Percentiles rank a stretch among this genome's conserved stretches.
These are phyloP conservation scores for Thinopyrum elongatum DNA, from an alignment of 176 grass and related monocot genomes.

Conservation along the genomic window DNA sequence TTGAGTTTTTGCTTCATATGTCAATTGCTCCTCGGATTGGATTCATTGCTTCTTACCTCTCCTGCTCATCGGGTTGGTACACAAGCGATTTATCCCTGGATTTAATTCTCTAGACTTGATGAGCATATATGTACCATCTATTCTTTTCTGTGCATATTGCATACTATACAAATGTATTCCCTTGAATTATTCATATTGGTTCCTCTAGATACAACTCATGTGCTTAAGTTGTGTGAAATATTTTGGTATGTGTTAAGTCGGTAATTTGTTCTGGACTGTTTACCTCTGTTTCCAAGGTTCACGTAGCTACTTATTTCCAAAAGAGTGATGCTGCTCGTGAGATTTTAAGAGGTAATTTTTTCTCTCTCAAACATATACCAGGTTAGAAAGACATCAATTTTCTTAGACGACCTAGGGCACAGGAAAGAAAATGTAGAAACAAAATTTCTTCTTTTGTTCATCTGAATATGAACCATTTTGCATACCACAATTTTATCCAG, in stretches of 20 bases:
- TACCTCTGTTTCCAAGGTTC: slow-evolving; percentile 21
- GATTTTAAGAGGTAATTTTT: slow-evolving; percentile 45
- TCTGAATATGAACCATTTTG: background rate
- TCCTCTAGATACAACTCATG: background rate
- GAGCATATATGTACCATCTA: too few species aligned
- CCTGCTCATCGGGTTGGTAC: too few species aligned
- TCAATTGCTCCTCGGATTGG: too few species aligned
- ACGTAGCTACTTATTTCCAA: slow-evolving; percentile 33
- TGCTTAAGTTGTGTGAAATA: background rate
- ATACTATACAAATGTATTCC: too few species aligned
- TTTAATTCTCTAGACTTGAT: too few species aligned
- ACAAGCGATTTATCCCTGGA: too few species aligned
- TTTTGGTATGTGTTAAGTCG: background rate
- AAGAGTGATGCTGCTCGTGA: slow-evolving; percentile 40
- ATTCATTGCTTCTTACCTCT: too few species aligned
- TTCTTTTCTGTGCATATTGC: too few species aligned
- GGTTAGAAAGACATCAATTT: background rate
- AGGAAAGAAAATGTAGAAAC: background rate
- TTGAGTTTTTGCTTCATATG: too few species aligned
- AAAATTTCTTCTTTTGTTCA: background rate
- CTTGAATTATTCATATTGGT: too few species aligned
- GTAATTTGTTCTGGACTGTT: slow-evolving; percentile 13
- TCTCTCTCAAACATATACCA: background rate
- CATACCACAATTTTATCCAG: background rate
- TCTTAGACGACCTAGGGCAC: background rate